Percentiles rank a stretch among this genome's conserved stretches.
phyloP scores from a whole-genome alignment of 306 rosid species.

The Prunus davidiana region DNA sequence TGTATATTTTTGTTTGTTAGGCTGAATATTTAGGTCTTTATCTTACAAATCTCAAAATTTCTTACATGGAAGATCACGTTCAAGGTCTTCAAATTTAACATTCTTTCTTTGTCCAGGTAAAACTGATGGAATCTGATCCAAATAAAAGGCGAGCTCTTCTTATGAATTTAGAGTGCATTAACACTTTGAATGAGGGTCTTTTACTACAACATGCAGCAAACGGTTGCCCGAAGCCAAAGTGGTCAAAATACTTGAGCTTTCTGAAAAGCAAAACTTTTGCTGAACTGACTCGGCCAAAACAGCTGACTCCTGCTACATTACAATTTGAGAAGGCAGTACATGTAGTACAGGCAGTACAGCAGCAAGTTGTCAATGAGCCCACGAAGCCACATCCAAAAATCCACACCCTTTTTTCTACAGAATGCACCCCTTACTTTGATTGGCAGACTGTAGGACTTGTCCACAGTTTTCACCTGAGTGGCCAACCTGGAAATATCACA shows the following conservation, averaged over 20 bases:
- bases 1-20: background rate
- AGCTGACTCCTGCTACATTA: constrained; percentile 63
- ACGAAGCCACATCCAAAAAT: constrained; percentile 64
- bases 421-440: constrained; percentile 85
- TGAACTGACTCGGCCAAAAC: constrained; percentile 72
- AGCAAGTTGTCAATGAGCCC: constrained; percentile 31
- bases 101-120: constrained; percentile 51
- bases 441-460: constrained; percentile 98
- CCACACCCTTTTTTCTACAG: constrained; percentile 87
- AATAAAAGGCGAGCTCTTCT: constrained; percentile 56
- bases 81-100: constrained; percentile 8
- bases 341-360: constrained; percentile 25
- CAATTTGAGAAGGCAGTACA: constrained; percentile 44
- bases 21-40: background rate
- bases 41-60: background rate
- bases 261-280: constrained; percentile 77
- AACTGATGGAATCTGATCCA: constrained; percentile 56
- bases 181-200: constrained; percentile 85
- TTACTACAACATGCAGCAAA: constrained; percentile 71
- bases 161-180: constrained; percentile 75
- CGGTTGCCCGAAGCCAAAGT: constrained; percentile 75
- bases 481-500: constrained; percentile 96
- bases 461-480: constrained; percentile 80
- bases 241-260: constrained; percentile 90
- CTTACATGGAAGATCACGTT: background rate